These are phyloP conservation scores for Lasiodiplodia citricola DNA, from an alignment of 2,329 filamentous ascomycete species.

Conservation along the genomic window DNA sequence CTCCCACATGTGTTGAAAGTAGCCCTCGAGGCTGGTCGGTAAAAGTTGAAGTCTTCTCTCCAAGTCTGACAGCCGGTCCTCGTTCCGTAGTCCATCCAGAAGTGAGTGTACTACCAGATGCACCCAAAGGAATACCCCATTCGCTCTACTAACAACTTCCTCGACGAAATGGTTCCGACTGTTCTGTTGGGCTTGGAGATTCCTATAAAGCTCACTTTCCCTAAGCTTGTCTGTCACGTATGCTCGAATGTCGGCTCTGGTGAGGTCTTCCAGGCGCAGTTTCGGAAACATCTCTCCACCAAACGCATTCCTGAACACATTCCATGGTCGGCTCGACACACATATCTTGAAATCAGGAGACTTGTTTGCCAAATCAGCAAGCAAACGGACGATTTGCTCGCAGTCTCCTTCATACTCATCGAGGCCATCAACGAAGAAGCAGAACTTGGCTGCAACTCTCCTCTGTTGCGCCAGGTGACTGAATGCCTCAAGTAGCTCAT, in stretches of 20 bases:
- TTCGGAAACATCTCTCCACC: not conserved
- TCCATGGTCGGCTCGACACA: constrained; percentile 31
- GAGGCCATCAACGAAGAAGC: constrained; percentile 33
- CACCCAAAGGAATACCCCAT: not conserved
- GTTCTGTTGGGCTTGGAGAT: not conserved
- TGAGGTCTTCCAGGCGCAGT: not conserved
- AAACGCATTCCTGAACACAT: constrained; percentile 24
- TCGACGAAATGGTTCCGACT: not conserved
- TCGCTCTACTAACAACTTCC: not conserved
- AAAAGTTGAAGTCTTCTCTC: not conserved
- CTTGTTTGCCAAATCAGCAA: not conserved
- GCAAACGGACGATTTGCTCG: not conserved
- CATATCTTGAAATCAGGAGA: constrained; percentile 28
- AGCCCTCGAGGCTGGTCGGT: not conserved
- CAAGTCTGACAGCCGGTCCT: not conserved
- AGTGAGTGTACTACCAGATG: not conserved
- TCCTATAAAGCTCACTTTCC: no score
- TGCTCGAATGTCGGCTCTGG: not conserved
- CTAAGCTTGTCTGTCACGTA: not conserved
- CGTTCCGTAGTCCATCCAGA: not conserved
- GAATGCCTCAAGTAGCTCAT: no score
- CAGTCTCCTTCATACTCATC: constrained; percentile 31
- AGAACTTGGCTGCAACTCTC: not conserved
- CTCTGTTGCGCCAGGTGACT: no score
- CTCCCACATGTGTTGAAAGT: not conserved